Conservation (phyloP, 2,329 filamentous ascomycete species). For the Penicillium sp. region DNA sequence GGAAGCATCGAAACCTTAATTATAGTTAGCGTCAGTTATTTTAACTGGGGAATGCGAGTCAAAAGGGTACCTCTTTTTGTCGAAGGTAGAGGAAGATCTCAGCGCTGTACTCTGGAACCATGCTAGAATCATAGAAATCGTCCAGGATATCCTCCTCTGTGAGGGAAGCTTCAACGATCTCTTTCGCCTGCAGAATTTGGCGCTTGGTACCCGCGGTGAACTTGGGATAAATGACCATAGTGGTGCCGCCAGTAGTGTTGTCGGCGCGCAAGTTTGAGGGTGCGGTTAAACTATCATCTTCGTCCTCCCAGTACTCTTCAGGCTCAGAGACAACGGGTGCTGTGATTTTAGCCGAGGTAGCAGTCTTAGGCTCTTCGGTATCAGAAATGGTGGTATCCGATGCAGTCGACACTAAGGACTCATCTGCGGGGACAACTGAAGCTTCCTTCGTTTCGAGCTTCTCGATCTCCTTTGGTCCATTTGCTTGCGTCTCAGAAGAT, state of each 20-base stretch:
- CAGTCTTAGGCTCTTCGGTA: slow-evolving; percentile 9
- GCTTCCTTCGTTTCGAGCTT: slow-evolving; percentile 6
- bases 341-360: neutral
- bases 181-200: slow-evolving; percentile 69
- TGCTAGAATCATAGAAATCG: slow-evolving; percentile 89
- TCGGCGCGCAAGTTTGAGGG: slow-evolving; percentile 64
- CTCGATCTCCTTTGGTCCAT: slow-evolving; percentile 4
- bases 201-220: slow-evolving; percentile 56
- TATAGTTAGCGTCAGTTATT: neutral
- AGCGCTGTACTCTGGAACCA: slow-evolving; percentile 95
- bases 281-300: slow-evolving; percentile 72
- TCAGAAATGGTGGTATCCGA: slow-evolving; percentile 19
- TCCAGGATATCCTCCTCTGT: slow-evolving; percentile 79
- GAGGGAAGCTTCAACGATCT: slow-evolving; percentile 65
- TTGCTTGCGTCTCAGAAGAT: neutral
- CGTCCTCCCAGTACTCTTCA: slow-evolving; percentile 75
- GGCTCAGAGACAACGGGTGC: slow-evolving; percentile 31
- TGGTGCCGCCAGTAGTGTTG: slow-evolving; percentile 66
- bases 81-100: slow-evolving; percentile 95
- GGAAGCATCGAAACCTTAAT: slow-evolving; percentile 74
- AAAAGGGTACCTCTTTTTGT: slow-evolving; percentile 70
- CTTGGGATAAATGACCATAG: slow-evolving; percentile 70
- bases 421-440: neutral
- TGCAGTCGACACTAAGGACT: slow-evolving; percentile 6
- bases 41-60: neutral